Base-by-base conservation (phyloP, 1,284 basidiomycete genomes). In the Jaminaea rosea region DNA sequence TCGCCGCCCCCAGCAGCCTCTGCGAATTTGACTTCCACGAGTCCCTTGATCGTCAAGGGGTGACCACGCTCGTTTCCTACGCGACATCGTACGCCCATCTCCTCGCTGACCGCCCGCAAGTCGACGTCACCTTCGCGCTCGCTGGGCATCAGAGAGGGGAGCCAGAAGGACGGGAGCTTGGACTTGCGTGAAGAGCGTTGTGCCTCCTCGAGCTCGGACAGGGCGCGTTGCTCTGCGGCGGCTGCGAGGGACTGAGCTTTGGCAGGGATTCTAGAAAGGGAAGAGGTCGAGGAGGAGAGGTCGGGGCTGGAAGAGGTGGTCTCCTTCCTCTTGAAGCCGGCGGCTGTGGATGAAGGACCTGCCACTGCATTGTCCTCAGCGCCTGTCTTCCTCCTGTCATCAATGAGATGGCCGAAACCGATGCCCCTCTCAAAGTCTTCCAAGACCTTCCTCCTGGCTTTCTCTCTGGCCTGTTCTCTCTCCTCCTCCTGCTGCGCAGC, bases 81-180 rank as follows among this genome's bases (percentile, higher is more conserved):
- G 49, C 84, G 81, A 76, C 91, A 96, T 55, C 86, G 82, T 6
- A 88, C 88, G 71, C 88, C 85, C 34, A 89, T 76, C 75, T 90
- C 90, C 47, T 46, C 44, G 26, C 27, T 19, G 19, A 88, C 81
- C 63, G 88, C 85, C 60, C 82, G 80, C 29, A 90, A 75, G 77
- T 84, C 28, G 3, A 36, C 50, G 36, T 50, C 56, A 11, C 34
- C 36, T 31, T 55, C 39, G 28, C 51, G 21, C 37, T 27, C 29
- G 46, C 24, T 42, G 7, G 58, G 58, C n/a, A 56, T 60, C 23
- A 60, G 39, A 19, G 28, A 37, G 13, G 58, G 58, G 3, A 60
- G 44, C 91, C 91, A 96, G 72, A 93, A 97, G 63, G 92, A 88
- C 0, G 91, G 89, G 6, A 96, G 80, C 73, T 93, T 93, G 52